A percentile compares a stretch with the other conserved stretches of the same genome.
Conservation (phyloP, 1,284 basidiomycete species). For the Paramarasmius palmivorus region DNA sequence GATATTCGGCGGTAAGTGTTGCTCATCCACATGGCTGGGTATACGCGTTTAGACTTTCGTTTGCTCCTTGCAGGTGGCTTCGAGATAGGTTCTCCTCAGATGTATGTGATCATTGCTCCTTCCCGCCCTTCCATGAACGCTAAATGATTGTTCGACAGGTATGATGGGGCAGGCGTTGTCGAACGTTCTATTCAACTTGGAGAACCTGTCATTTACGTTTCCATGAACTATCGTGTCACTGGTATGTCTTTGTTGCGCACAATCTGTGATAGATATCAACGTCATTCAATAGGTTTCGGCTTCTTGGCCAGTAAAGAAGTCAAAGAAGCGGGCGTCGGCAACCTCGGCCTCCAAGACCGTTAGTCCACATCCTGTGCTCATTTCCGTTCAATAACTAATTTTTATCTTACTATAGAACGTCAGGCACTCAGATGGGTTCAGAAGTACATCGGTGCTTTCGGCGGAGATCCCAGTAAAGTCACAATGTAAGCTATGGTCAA, state of each 20-base stretch:
- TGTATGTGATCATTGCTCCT: constrained; percentile 23
- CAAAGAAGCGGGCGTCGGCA: constrained; percentile 43
- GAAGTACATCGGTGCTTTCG: constrained; percentile 62
- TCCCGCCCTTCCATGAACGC: not conserved
- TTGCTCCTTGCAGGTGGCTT: constrained; percentile 39
- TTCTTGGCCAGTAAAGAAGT: constrained; percentile 45
- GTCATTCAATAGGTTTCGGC: constrained; percentile 27
- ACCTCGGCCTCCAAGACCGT: constrained; percentile 47
- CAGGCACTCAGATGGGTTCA: constrained; percentile 66
- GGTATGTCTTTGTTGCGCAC: constrained; percentile 10
- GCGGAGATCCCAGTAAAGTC: constrained; percentile 60
- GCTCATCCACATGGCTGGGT: not conserved
- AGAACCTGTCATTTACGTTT: constrained; percentile 52
- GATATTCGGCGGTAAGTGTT: constrained; percentile 51
- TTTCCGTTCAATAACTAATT: not conserved
- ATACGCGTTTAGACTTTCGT: not conserved
- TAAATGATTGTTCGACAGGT: constrained; percentile 31
- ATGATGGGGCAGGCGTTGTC: constrained; percentile 47
- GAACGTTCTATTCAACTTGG: constrained; percentile 45
- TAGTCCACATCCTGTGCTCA: not conserved
- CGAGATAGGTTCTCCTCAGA: constrained; percentile 36
- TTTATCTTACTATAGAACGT: constrained; percentile 44
- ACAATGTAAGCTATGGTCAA: constrained; percentile 45
- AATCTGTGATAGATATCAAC: not conserved
- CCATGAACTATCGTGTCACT: constrained; percentile 52